Percentiles rank a stretch among this genome's conserved stretches.
Evolutionary conservation across 2,329 filamentous ascomycete genomes (phyloP).

Genomic region (Cordyceps tenuipes): DNA sequence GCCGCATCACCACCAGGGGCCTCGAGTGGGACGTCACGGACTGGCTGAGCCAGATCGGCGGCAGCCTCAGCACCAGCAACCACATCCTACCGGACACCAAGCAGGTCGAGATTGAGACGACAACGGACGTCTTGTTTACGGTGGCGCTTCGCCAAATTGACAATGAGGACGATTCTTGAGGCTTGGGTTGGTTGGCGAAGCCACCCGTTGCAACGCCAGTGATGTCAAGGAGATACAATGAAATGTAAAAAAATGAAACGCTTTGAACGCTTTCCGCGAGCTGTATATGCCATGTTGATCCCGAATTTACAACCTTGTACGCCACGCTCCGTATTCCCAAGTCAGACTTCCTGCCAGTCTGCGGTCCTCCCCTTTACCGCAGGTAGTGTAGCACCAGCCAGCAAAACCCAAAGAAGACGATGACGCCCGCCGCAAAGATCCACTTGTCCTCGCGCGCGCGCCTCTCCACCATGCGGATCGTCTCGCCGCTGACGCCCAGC

Average conservation of each 20-base stretch:
- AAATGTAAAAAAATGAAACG: not conserved
- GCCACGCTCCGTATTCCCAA: slow-evolving; percentile 12
- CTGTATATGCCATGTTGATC: slow-evolving; percentile 5
- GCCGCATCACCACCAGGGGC: slow-evolving; percentile 69
- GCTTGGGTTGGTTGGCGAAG: not conserved
- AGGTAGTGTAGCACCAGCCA: slow-evolving; percentile 84
- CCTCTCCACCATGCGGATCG: slow-evolving; percentile 92
- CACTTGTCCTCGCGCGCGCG: slow-evolving; percentile 92
- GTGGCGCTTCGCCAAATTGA: slow-evolving; percentile 48
- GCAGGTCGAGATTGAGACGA: slow-evolving; percentile 55
- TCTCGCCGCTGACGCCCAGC: slow-evolving; percentile 86
- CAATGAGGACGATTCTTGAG: slow-evolving; percentile 23
- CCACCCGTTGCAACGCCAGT: not conserved
- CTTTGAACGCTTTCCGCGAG: not conserved
- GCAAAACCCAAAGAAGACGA: slow-evolving; percentile 85
- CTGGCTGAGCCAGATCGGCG: slow-evolving; percentile 72
- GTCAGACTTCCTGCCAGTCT: not conserved
- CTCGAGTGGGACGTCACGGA: slow-evolving; percentile 84
- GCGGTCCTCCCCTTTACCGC: slow-evolving; percentile 37
- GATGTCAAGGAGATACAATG: not conserved
- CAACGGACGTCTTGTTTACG: slow-evolving; percentile 63
- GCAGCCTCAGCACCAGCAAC: slow-evolving; percentile 71
- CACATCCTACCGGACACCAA: slow-evolving; percentile 53
- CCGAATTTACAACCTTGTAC: slow-evolving; percentile 6
- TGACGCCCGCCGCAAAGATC: slow-evolving; percentile 85